Evolutionary conservation across 2,329 filamentous ascomycete genomes (phyloP).

Genomic region (Cytospora piceicola): DNA sequence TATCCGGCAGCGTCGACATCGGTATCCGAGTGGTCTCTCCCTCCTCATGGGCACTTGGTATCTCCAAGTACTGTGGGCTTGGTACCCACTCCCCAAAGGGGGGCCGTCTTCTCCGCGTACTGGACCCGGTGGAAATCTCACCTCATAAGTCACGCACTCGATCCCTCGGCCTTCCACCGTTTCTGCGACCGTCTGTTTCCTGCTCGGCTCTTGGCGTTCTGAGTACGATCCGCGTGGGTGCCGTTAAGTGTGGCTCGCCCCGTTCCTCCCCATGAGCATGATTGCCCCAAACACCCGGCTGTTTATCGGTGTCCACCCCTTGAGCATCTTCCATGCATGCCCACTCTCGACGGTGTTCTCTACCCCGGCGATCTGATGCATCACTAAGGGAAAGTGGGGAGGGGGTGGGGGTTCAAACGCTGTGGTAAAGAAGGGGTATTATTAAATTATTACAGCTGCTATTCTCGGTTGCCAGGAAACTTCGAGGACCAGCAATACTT

Average conservation of each 20-base stretch:
- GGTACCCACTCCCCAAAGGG: background rate
- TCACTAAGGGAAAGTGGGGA: constrained; percentile 22
- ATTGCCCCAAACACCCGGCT: background rate
- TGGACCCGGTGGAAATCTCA: background rate
- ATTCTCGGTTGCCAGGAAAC: constrained; percentile 14
- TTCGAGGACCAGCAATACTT: constrained; percentile 19
- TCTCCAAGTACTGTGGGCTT: background rate
- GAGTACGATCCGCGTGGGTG: background rate
- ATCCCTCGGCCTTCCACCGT: background rate
- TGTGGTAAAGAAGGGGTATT: constrained; percentile 19
- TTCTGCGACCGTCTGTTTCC: background rate
- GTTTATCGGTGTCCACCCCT: background rate
- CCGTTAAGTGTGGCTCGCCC: background rate
- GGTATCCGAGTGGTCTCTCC: constrained; percentile 5
- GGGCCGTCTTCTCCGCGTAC: background rate
- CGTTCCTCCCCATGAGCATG: background rate
- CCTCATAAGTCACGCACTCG: background rate
- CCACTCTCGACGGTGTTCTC: background rate
- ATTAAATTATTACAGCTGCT: constrained; percentile 23
- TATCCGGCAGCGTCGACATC: constrained; percentile 1
- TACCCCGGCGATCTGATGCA: background rate
- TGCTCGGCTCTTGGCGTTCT: background rate
- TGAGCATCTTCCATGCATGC: background rate
- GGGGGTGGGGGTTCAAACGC: background rate
- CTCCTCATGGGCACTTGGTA: background rate